Base-by-base conservation (phyloP, 345 rosid species). In the Eutrema heterophyllum region DNA sequence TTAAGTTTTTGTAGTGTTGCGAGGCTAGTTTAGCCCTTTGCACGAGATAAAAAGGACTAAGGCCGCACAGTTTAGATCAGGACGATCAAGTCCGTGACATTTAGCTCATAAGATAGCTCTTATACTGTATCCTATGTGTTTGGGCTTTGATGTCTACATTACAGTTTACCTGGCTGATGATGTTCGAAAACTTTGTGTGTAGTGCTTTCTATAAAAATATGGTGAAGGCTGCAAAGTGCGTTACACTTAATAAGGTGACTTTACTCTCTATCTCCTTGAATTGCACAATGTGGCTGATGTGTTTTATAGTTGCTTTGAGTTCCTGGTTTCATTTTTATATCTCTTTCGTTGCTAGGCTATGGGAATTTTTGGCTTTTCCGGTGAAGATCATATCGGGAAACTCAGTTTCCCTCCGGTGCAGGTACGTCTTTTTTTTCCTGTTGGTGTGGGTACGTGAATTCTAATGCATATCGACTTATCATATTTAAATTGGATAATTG, bases 321-420 rank as follows among this genome's bases (percentile, higher is more conserved):
- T 75, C 9, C 2, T 49, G 70, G 45, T 43, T 63, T 58, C 61
- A 7, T 57, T 27, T 21, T 61, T 49, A 12, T 16, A 24, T 76
- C 60, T 48, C 26, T 32, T 33, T 13, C 72, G 15, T 51, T 75
- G 43, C 5, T 78, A 91, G 96, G 94, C 77, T 79, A 84, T 80
- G 21, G 96, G 90, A 70, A 91, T 89, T 66, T 93, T 91, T 84
- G 98, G 96, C 73, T 94, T 94, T 77, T 77, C 80, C 0, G 97
- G 95, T 56, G 98, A 94, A 88, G 96, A 94, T 84, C 87, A 82
- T 81, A 88, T 89, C 16, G 97, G 93, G 50, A 94, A 94, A 87
- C 80, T 86, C 74, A 76, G 90, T 82, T 94, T 91, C 79, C 98
- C 98, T 11, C 90, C 95, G 9, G 93, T 89, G 36, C 97, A 91